Evolutionary conservation across 2,329 filamentous ascomycete genomes (phyloP).

Genomic region (Neophaeococcomyces aloes): DNA sequence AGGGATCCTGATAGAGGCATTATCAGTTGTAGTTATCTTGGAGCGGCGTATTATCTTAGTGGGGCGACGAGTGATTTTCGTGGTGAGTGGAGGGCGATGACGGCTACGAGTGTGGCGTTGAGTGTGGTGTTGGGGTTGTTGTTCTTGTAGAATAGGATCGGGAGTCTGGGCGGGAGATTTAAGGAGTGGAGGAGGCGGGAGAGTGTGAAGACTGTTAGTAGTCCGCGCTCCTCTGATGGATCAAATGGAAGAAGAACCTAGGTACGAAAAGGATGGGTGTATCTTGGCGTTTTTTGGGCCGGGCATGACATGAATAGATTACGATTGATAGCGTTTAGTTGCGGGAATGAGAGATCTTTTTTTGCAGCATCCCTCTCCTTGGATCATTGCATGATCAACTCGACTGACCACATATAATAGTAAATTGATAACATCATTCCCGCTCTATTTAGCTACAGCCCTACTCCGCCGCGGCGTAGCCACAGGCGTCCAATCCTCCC

Average conservation of each 20-base stretch:
- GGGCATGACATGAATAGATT: neutral
- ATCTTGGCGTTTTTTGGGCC: neutral
- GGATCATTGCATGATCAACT: no score
- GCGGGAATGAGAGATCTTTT: neutral
- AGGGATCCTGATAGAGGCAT: constrained; percentile 26
- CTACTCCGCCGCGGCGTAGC: constrained; percentile 24
- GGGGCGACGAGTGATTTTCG: constrained; percentile 18
- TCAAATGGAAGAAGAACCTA: no score
- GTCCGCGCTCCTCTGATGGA: no score
- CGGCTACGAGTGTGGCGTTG: constrained; percentile 9
- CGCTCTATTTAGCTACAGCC: constrained; percentile 5
- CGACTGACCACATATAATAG: neutral
- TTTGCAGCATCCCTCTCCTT: no score
- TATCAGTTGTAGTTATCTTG: constrained; percentile 52
- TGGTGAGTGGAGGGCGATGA: neutral
- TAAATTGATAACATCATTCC: neutral
- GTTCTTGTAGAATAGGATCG: constrained; percentile 10
- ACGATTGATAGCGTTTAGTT: neutral
- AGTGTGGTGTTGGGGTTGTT: constrained; percentile 2
- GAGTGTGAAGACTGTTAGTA: no score
- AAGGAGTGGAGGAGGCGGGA: neutral
- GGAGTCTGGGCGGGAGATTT: neutral
- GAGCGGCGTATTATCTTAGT: constrained; percentile 44
- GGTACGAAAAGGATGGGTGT: neutral
- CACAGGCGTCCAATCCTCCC: constrained; percentile 33